phyloP scores from a whole-genome alignment of 2,329 filamentous ascomycete genomes.

The Akanthomyces uredinophilus region DNA sequence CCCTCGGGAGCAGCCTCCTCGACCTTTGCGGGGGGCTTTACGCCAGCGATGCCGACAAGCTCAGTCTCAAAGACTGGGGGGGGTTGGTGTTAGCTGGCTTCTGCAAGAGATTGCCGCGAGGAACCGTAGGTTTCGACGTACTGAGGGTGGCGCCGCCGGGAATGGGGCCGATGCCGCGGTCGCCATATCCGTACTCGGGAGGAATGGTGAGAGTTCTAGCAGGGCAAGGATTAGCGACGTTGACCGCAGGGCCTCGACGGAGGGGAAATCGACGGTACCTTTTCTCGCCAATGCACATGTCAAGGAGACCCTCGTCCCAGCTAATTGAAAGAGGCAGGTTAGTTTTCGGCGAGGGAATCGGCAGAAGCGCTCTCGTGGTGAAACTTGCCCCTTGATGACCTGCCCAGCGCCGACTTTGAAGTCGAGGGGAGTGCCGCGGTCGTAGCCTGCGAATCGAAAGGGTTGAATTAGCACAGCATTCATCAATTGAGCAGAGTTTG shows the following conservation, averaged over 20 bases:
- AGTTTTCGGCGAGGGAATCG: too few species aligned
- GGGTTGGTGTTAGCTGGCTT: constrained; percentile 16
- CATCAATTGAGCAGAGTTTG: neutral
- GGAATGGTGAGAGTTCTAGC: constrained; percentile 76
- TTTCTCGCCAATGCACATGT: constrained; percentile 96
- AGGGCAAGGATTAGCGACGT: constrained; percentile 17
- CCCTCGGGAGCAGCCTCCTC: constrained; percentile 4
- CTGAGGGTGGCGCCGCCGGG: constrained; percentile 73
- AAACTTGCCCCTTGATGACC: constrained; percentile 79
- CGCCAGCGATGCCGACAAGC: constrained; percentile 76
- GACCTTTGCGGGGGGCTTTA: constrained; percentile 29
- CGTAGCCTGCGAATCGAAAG: constrained; percentile 50
- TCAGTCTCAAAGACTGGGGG: constrained; percentile 81
- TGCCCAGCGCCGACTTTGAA: constrained; percentile 76
- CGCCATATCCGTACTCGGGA: constrained; percentile 79
- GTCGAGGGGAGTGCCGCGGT: constrained; percentile 66
- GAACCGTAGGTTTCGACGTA: constrained; percentile 33
- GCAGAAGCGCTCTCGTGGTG: neutral
- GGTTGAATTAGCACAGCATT: neutral
- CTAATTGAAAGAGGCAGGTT: constrained; percentile 32
- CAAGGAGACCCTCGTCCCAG: constrained; percentile 85
- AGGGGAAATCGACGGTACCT: constrained; percentile 36
- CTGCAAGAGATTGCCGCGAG: neutral
- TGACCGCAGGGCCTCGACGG: neutral
- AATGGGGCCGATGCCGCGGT: constrained; percentile 72